These are phyloP conservation scores for Penicillium sp. DNA, from an alignment of 2,329 filamentous ascomycete species.

Conservation along the genomic window DNA sequence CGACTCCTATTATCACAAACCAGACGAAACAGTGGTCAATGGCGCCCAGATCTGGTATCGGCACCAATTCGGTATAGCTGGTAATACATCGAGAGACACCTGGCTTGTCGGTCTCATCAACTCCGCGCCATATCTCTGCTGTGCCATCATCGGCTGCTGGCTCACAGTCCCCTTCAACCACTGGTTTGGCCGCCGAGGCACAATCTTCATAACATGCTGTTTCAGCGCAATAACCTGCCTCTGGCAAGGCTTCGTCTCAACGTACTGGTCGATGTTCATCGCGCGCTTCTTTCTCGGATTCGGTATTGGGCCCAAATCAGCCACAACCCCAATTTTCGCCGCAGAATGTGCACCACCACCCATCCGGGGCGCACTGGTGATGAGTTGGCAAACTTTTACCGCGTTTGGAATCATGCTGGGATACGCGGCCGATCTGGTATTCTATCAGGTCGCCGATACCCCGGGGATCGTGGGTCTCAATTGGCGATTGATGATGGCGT, in stretches of 20 bases:
- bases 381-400: constrained; percentile 73
- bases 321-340: constrained; percentile 75
- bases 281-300: constrained; percentile 75
- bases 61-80: constrained; percentile 62
- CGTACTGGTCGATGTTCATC: constrained; percentile 71
- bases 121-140: constrained; percentile 62
- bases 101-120: constrained; percentile 68
- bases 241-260: constrained; percentile 68
- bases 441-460: constrained; percentile 59
- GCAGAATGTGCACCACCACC: constrained; percentile 72
- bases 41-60: constrained; percentile 70
- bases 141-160: constrained; percentile 72
- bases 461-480: constrained; percentile 60
- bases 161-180: constrained; percentile 73
- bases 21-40: constrained; percentile 70
- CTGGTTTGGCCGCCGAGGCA: constrained; percentile 69
- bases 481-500: constrained; percentile 72
- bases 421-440: constrained; percentile 64
- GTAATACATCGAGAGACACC: constrained; percentile 51
- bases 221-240: constrained; percentile 62
- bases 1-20: neutral
- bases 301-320: constrained; percentile 75
- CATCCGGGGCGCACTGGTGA: constrained; percentile 75
- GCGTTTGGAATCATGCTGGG: constrained; percentile 59
- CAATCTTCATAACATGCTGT: constrained; percentile 75